A percentile compares a stretch with the other conserved stretches of the same genome.
Evolutionary conservation across 2,329 filamentous ascomycete genomes (phyloP).

Genomic region (Zalaria sp.): DNA sequence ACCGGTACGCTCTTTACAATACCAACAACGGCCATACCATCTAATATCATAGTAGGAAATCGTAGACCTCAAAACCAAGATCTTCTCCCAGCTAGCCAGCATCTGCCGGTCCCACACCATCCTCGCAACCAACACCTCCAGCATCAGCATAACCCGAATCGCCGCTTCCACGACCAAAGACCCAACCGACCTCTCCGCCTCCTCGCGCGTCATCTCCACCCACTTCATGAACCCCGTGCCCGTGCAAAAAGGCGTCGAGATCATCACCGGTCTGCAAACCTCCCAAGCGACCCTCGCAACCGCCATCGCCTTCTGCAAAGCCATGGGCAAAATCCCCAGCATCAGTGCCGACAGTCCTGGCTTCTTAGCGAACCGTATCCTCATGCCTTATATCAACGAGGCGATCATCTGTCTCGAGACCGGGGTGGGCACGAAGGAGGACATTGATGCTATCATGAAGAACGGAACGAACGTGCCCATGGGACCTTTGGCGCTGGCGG

Average conservation of each 20-base stretch:
- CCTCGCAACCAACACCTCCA: conserved; percentile 95
- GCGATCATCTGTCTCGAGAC: conserved; percentile 93
- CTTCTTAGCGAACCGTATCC: conserved; percentile 88
- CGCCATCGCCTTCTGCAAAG: conserved; percentile 71
- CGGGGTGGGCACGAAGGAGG: conserved; percentile 72
- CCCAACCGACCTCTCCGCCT: conserved; percentile 64
- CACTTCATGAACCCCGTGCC: conserved; percentile 99
- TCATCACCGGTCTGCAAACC: conserved; percentile 89
- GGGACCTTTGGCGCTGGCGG: conserved; percentile 84
- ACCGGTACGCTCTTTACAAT: conserved; percentile 32
- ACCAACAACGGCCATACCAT: background rate
- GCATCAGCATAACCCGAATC: conserved; percentile 92
- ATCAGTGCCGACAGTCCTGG: conserved; percentile 81
- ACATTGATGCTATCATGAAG: conserved; percentile 98
- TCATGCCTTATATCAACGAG: conserved; percentile 99
- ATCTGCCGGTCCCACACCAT: conserved; percentile 76
- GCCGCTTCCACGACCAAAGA: conserved; percentile 70
- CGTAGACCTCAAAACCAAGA: conserved; percentile 68
- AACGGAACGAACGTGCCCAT: conserved; percentile 98
- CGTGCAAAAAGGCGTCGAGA: conserved; percentile 92
- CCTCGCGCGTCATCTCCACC: conserved; percentile 81
- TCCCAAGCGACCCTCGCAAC: conserved; percentile 67
- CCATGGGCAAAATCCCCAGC: conserved; percentile 86
- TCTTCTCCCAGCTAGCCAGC: conserved; percentile 71
- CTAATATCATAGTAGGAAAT: conserved; percentile 44